These are phyloP conservation scores for Candida golubevii DNA, from an alignment of 805 yeast genomes.

Conservation along the genomic window DNA sequence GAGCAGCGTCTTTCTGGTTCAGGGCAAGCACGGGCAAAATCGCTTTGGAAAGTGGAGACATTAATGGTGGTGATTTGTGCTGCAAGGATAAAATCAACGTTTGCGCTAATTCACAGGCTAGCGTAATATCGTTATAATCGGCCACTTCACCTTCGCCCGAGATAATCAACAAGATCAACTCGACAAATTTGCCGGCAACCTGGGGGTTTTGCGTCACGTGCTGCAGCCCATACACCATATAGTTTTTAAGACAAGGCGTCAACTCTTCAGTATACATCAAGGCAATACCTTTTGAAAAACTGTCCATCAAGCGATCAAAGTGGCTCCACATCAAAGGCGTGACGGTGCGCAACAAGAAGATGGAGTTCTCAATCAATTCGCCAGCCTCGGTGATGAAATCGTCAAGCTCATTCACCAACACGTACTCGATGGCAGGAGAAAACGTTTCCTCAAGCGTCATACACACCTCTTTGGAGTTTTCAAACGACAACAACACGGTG, in stretches of 20 bases:
- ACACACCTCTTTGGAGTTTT: conserved; percentile 68
- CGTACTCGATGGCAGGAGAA: conserved; percentile 63
- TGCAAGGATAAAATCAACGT: conserved; percentile 58
- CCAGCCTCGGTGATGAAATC: conserved; percentile 75
- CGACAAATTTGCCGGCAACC: conserved; percentile 46
- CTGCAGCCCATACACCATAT: conserved; percentile 49
- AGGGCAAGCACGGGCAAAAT: conserved; percentile 36
- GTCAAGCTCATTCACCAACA: conserved; percentile 60
- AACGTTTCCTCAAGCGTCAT: conserved; percentile 61
- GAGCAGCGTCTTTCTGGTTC: conserved; percentile 23
- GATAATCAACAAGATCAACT: conserved; percentile 45
- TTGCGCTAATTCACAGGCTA: conserved; percentile 61
- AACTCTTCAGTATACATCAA: conserved; percentile 71
- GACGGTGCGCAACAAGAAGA: conserved; percentile 30
- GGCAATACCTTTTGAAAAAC: conserved; percentile 45
- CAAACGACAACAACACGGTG: conserved; percentile 77
- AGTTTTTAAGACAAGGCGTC: conserved; percentile 69
- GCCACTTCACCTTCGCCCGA: conserved; percentile 42
- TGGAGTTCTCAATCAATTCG: conserved; percentile 57
- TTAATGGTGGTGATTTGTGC: conserved; percentile 39
- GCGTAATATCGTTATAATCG: conserved; percentile 52
- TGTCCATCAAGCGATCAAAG: conserved; percentile 44
- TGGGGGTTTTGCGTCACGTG: conserved; percentile 38
- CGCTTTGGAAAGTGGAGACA: conserved; percentile 43
- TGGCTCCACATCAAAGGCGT: conserved; percentile 74